Evolutionary conservation across 2,329 filamentous ascomycete species (phyloP).

Genomic region (Emmonsia crescens): DNA sequence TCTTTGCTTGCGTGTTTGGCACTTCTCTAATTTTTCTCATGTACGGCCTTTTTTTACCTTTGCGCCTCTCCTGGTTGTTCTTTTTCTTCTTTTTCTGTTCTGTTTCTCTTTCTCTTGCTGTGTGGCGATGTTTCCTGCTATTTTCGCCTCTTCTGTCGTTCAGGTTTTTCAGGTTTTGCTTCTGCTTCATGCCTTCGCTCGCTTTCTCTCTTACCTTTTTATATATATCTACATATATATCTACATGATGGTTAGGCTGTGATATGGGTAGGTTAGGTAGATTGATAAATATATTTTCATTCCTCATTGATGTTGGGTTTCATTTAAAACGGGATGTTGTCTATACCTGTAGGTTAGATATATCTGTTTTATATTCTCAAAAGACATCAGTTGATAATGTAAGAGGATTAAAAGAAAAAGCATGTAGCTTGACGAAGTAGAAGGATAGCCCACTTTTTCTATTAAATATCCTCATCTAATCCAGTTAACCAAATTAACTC

Average conservation of each 20-base stretch:
- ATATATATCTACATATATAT: not conserved
- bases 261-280: constrained; percentile 1
- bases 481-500: not conserved
- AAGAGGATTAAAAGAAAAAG: not conserved
- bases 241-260: not conserved
- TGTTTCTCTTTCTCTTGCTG: not conserved
- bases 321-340: not conserved
- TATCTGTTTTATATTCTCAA: not conserved
- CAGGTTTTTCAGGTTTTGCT: not conserved
- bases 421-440: not conserved
- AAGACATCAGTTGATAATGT: not conserved
- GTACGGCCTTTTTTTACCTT: not conserved
- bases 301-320: not conserved
- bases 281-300: not conserved
- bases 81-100: not conserved
- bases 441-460: not conserved
- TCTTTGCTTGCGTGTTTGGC: not conserved
- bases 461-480: not conserved
- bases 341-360: not conserved
- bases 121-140: too few species aligned
- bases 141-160: too few species aligned
- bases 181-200: not conserved
- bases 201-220: not conserved
- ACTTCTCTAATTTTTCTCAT: not conserved
- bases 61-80: too few species aligned